Conservation (phyloP, 2,329 filamentous ascomycete genomes). For the Lizonia empirigonia region DNA sequence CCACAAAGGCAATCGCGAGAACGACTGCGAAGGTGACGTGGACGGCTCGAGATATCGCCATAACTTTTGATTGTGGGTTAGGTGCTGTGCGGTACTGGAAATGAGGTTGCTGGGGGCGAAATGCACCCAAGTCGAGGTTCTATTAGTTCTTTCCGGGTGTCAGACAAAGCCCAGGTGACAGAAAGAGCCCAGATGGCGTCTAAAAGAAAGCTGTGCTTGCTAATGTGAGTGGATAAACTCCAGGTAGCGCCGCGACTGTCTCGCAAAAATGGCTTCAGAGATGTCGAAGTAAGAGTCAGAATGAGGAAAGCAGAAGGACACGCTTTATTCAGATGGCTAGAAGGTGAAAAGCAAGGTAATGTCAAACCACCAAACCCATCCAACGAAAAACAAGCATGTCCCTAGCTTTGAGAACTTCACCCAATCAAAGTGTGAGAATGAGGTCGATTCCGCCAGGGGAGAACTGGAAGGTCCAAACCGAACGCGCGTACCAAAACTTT, state of each 20-base stretch:
- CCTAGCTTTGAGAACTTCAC: background rate
- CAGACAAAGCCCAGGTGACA: background rate
- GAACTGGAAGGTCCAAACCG: background rate
- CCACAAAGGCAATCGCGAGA: background rate
- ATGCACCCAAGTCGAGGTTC: too few species aligned
- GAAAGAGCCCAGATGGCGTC: background rate
- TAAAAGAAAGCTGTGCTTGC: background rate
- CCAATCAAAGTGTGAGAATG: background rate
- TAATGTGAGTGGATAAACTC: background rate
- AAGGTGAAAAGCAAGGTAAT: slow-evolving; percentile 1
- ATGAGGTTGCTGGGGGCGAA: background rate
- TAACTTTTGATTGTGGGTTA: background rate
- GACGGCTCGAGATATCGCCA: background rate
- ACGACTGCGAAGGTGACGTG: background rate
- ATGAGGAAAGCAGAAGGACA: background rate
- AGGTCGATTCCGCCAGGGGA: background rate
- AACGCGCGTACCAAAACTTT: background rate
- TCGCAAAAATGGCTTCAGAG: background rate
- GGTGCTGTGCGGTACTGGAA: background rate
- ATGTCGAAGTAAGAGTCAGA: background rate
- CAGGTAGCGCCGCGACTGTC: background rate
- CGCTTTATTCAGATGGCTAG: background rate
- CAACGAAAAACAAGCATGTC: background rate
- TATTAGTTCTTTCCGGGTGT: too few species aligned
- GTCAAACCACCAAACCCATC: background rate